Evolutionary conservation across 352 stramenopile species (phyloP), one percentile per base, ranked within the genome.

Genomic region (Globisporangium mamillatum): DNA sequence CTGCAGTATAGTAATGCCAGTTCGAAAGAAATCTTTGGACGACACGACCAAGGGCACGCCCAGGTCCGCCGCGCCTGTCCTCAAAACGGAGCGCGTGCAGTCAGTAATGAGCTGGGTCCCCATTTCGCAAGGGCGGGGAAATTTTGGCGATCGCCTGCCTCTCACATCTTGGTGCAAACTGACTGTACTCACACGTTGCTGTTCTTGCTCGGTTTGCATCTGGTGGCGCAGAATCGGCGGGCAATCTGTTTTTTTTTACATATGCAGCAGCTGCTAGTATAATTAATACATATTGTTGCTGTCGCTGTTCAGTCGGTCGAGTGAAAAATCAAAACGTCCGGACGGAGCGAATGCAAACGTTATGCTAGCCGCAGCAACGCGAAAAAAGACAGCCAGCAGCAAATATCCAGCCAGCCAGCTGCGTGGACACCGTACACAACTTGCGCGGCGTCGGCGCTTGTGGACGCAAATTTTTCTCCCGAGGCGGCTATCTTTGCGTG

Each of bases 121-220:
- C 48, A 27, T 25, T 27, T 25, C 48, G 16, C 48, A 25, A 50
- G 16, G 41, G 41, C 18, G 16, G 32, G 32, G 5, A 50, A 50
- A 50, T 50, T 50, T 50, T n/a, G 41, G 41, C 41, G 41, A 50
- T 50, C 41, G 41, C 41, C 41, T 16, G 41, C 41, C 48, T 25
- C 48, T 25, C 48, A 55, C 48, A 55, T 55, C 48, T 55, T 55
- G 48, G 48, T 55, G 48, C 48, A 27, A 55, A 55, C n/a, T 16
- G 3, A 12, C 27, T 4, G 48, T 55, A 55, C 48, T 55, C 48
- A 55, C 48, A 18, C n/a, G 24, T 10, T 24, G 32, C 3, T 36
- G 32, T 36, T 55, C n/a, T 55, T 27, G 48, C 48, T 25, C 16
- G 8, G 48, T n/a, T 55, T 27, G 20, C 50, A 56, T 32, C 20